Percentiles rank a stretch among this genome's conserved stretches.
phyloP scores from a whole-genome alignment of 805 yeast genomes.

The Hanseniaspora mollemarum region DNA sequence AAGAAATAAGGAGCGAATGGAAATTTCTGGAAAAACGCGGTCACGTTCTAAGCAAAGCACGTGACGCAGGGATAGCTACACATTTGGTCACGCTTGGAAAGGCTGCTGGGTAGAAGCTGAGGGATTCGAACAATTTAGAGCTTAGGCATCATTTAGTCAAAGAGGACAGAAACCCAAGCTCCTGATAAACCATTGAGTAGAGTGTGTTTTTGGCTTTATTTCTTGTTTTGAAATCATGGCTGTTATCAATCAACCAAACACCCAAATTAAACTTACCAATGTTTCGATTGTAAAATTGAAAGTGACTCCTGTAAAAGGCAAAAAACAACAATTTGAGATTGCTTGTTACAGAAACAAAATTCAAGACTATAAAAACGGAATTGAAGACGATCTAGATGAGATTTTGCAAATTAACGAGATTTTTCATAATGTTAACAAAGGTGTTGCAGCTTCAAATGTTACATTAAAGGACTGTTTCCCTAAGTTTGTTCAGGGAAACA shows the following conservation, averaged over 20 bases:
- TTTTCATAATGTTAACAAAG: conserved; percentile 84
- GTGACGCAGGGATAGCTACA: no score
- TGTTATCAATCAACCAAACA: conserved; percentile 69
- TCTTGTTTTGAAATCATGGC: conserved; percentile 5
- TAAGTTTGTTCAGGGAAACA: conserved; percentile 31
- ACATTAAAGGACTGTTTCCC: conserved; percentile 48
- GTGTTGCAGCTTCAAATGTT: conserved; percentile 80
- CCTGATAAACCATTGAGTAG: no score
- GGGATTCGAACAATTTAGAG: no score
- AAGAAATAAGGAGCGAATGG: no score
- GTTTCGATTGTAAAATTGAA: conserved; percentile 79
- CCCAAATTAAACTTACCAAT: conserved; percentile 82
- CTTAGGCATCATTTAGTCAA: no score
- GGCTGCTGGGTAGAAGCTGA: no score
- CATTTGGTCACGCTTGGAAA: no score
- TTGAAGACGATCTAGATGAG: conserved; percentile 86
- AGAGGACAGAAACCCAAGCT: no score
- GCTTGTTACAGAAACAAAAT: conserved; percentile 97
- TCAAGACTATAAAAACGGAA: conserved; percentile 67
- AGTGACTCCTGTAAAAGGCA: conserved; percentile 42
- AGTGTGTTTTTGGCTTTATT: no score
- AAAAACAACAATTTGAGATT: conserved; percentile 81
- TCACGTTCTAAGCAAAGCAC: no score
- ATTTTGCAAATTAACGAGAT: conserved; percentile 94
- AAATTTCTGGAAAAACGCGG: conserved; percentile 6